Evolutionary conservation across 2,329 filamentous ascomycete species (phyloP).

Genomic region (Paraphoma chrysanthemicola): DNA sequence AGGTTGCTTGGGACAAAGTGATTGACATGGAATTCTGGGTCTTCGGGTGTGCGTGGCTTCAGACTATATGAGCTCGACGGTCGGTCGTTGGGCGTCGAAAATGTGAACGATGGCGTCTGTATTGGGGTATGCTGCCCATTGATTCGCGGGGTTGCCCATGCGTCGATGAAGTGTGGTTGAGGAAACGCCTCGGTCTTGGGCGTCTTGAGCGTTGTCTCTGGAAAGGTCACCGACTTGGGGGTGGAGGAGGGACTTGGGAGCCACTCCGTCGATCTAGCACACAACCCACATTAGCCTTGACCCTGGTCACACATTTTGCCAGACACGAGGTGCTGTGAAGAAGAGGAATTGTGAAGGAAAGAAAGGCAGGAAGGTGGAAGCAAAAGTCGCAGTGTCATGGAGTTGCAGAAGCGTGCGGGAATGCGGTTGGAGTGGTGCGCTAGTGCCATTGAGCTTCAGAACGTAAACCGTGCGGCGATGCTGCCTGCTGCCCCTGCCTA

Average conservation of each 20-base stretch:
- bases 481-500: conserved; percentile 44
- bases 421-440: conserved; percentile 25
- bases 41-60: conserved; percentile 45
- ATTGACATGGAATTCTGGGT: conserved; percentile 65
- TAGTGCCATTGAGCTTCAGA: conserved; percentile 32
- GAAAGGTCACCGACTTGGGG: conserved; percentile 52
- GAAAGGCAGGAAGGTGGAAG: conserved; percentile 12
- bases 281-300: conserved; percentile 43
- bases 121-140: conserved; percentile 50
- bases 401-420: conserved; percentile 13
- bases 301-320: conserved; percentile 28
- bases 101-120: conserved; percentile 50
- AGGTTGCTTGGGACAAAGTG: conserved; percentile 64
- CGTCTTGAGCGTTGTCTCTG: conserved; percentile 52
- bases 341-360: background rate
- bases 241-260: conserved; percentile 59
- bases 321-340: conserved; percentile 6
- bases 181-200: conserved; percentile 51
- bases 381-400: conserved; percentile 5
- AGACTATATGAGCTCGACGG: conserved; percentile 45
- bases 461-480: conserved; percentile 41
- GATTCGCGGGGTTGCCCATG: conserved; percentile 55
- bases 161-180: conserved; percentile 58
- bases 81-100: conserved; percentile 45
- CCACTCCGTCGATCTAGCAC: conserved; percentile 55